Evolutionary conservation across 768 basidiomycete species (phyloP).

Genomic region (Astraeus odoratus): DNA sequence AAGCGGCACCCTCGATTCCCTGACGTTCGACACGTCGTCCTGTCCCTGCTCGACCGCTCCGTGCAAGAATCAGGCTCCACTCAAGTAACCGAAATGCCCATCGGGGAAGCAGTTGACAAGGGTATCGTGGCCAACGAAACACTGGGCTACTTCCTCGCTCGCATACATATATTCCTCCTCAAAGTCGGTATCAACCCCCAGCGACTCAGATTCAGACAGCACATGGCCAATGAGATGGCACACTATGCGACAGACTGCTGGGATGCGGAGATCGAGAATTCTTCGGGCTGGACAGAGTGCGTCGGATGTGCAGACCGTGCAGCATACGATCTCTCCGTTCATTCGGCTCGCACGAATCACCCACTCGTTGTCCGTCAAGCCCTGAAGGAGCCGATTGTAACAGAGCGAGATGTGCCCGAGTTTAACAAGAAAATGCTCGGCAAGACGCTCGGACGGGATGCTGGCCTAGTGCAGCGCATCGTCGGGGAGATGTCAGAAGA

Average conservation of each 20-base stretch:
- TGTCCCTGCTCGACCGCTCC: conserved; percentile 75
- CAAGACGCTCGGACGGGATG: conserved; percentile 82
- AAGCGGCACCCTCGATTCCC: conserved; percentile 82
- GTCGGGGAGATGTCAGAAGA: conserved; percentile 64
- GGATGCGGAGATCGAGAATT: too few relatives aligned
- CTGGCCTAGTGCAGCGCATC: conserved; percentile 53
- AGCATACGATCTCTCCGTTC: too few relatives aligned
- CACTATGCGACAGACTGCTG: conserved; percentile 99
- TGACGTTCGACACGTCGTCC: conserved; percentile 68
- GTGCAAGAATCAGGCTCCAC: conserved; percentile 75
- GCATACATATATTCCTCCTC: conserved; percentile 82
- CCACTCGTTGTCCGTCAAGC: too few relatives aligned
- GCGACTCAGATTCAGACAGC: conserved; percentile 90
- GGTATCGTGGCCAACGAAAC: conserved; percentile 95
- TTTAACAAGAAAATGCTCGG: conserved; percentile 88
- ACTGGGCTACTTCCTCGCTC: conserved; percentile 92
- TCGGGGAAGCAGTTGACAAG: conserved; percentile 77
- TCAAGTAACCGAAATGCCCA: conserved; percentile 53
- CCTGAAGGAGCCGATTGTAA: too few relatives aligned
- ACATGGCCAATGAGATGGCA: conserved; percentile 99
- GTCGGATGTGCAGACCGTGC: too few relatives aligned
- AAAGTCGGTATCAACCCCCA: conserved; percentile 85
- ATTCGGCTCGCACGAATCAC: too few relatives aligned
- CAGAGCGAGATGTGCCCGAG: too few relatives aligned
- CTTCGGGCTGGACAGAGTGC: too few relatives aligned